Conservation (phyloP, 2,329 filamentous ascomycete genomes). For the Geosmithia flava region DNA sequence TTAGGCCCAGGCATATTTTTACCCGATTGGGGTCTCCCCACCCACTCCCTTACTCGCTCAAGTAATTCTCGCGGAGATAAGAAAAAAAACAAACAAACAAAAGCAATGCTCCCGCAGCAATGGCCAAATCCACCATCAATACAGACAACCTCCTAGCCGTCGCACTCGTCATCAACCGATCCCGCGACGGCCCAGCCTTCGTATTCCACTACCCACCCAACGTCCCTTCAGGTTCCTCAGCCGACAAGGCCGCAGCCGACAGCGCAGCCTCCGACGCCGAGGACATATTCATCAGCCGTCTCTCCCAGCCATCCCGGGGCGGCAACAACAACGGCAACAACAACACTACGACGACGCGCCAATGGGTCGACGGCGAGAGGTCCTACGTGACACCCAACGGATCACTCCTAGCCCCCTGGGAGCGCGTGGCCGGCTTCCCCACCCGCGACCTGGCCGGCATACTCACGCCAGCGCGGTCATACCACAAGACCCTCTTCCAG, state of each 20-base stretch:
- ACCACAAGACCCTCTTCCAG: conserved; percentile 75
- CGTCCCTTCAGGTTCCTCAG: conserved; percentile 7
- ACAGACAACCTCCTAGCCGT: conserved; percentile 53
- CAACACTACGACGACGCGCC: conserved; percentile 15
- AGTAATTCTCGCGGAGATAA: too few relatives aligned
- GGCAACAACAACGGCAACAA: conserved; percentile 9
- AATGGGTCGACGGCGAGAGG: conserved; percentile 40
- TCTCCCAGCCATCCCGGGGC: conserved; percentile 18
- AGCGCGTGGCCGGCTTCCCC: conserved; percentile 60
- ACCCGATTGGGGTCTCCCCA: too few relatives aligned
- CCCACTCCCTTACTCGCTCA: too few relatives aligned
- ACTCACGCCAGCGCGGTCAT: conserved; percentile 60
- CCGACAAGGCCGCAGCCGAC: conserved; percentile 25
- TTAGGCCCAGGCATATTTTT: too few relatives aligned
- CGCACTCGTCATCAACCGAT: conserved; percentile 61
- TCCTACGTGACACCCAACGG: conserved; percentile 37
- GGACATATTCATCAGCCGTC: conserved; percentile 35
- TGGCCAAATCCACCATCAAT: conserved; percentile 37
- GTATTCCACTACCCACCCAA: conserved; percentile 71
- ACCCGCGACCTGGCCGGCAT: conserved; percentile 72
- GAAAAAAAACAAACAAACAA: neutral
- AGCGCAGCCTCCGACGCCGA: conserved; percentile 30
- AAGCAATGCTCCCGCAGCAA: conserved; percentile 1
- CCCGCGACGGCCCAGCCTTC: conserved; percentile 66
- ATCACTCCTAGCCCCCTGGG: conserved; percentile 52